Base-by-base conservation (phyloP, 2,329 filamentous ascomycete species). In the Trichoderma endophyticum region DNA sequence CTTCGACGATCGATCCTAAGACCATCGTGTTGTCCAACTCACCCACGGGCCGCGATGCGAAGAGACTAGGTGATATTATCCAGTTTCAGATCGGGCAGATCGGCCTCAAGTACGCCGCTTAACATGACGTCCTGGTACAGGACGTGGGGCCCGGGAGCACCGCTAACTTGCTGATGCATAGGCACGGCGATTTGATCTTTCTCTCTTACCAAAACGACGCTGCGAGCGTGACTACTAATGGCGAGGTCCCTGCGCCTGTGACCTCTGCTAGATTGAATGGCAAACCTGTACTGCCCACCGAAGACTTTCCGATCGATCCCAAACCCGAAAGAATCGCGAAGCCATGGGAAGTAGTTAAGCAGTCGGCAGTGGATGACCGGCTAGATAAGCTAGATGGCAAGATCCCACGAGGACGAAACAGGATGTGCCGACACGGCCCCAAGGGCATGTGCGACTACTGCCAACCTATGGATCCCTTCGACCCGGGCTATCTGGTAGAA, bases 361-460 rank as follows among this genome's bases (percentile, higher is more conserved):
- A 99, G 83, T 97, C 95, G 3, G 86, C 91, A 2, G 86, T 99
- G 11, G 97, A 99, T 79, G 91, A 99, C 79, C 86, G 88, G 71
- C 84, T 99, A 79, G 96, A 99, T 82, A 93, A 90, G 82, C 88
- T 91, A 75, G 92, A 96, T 85, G 96, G 96, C 75, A 99, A 97
- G 84, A 97, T 98, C 66, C 84, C 89, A 24, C 87, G 95, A 74
- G 88, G 88, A 73, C 87, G 87, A 72, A 93, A 97, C 80, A 93
- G 93, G 80, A 96, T 99, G 94, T 99, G 96, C 84, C 91, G 93
- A 74, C 96, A 99, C 81, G 95, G 95, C 1, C 91, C 92, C 66
- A 98, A 97, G 83, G 96, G 96, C 80, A 99, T 99, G 96, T 99
- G 96, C 82, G 96, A 99, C 83, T 97, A 98, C 83, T 99, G 96